phyloP scores from a whole-genome alignment of 2,329 filamentous ascomycete genomes.

The Penicillium sp. region DNA sequence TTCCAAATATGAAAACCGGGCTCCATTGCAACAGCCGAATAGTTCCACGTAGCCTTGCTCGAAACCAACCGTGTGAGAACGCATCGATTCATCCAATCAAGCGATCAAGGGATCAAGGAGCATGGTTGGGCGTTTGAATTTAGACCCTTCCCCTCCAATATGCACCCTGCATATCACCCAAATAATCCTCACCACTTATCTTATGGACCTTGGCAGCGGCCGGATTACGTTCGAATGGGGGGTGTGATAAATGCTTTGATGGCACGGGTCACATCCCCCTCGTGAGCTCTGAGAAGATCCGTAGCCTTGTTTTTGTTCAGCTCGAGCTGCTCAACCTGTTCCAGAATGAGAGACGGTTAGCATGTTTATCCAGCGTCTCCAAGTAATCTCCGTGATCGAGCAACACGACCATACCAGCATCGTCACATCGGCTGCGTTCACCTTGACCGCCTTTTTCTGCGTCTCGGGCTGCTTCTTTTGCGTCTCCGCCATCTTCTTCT shows the following conservation, averaged over 20 bases:
- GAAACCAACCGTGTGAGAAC: no score
- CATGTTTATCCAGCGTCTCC: no score
- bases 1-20: no score
- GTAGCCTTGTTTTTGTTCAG: conserved; percentile 43
- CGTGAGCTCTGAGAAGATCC: conserved; percentile 42
- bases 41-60: no score
- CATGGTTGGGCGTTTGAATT: no score
- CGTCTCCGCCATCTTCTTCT: conserved; percentile 17
- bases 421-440: conserved; percentile 41
- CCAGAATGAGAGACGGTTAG: background rate
- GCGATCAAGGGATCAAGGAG: no score
- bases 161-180: no score
- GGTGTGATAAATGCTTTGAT: conserved; percentile 39
- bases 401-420: conserved; percentile 36
- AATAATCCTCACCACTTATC: no score
- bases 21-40: no score
- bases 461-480: conserved; percentile 28
- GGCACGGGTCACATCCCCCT: conserved; percentile 40
- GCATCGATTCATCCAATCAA: no score
- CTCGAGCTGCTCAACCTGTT: conserved; percentile 42
- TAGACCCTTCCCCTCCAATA: no score
- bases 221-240: conserved; percentile 10
- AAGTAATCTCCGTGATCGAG: background rate
- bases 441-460: conserved; percentile 41
- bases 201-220: no score